Base-by-base conservation (phyloP, 2,329 filamentous ascomycete genomes). In the Hypoxylon sp. region DNA sequence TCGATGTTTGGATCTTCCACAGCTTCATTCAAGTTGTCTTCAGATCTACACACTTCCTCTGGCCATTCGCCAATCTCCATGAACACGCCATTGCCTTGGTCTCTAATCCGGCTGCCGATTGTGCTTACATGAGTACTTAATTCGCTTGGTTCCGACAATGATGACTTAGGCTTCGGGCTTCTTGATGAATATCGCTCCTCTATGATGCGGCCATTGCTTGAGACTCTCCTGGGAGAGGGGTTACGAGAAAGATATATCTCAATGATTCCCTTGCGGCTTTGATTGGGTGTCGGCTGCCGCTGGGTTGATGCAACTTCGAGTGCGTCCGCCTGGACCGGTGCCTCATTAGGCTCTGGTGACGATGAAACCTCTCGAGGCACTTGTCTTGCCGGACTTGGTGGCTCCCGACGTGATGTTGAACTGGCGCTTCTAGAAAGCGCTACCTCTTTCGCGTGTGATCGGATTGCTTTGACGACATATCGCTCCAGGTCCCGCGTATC, bases 401-500 rank as follows among this genome's bases (percentile, higher is more conserved):
- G 19, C 7, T 35, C 51, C 13, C 21, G 34, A 13, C 15, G 53
- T 7, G 44, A 40, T 29, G n/a, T n/a, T n/a, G 38, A 23, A 26
- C 46, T 32, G 26, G 7, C 31, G 17, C 25, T 47, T 25, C 9
- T 20, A 21, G 27, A 26, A 41, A 25, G n/a, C 19, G 25, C 5
- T 40, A 20, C 26, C 21, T 37, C 12, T 12, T 11, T 16, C 16
- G n/a, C 17, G 29, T 51, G 19, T 9, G 54, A 35, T 30, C 23
- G 36, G 7, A 59, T 51, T 19, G 47, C 41, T 2, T 34, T 21
- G 12, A 44, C 26, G 6, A 57, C 54, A 19, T 44, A 50, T 42
- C 25, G 38, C 29, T 62, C 60, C n/a, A 62, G 37, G 3, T 45
- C 38, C 9, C 27, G 51, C 15, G 46, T 62, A 29, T 55, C 23